Conservation (phyloP, 352 stramenopile genomes). For the Hyaloperonospora arabidopsidis region DNA sequence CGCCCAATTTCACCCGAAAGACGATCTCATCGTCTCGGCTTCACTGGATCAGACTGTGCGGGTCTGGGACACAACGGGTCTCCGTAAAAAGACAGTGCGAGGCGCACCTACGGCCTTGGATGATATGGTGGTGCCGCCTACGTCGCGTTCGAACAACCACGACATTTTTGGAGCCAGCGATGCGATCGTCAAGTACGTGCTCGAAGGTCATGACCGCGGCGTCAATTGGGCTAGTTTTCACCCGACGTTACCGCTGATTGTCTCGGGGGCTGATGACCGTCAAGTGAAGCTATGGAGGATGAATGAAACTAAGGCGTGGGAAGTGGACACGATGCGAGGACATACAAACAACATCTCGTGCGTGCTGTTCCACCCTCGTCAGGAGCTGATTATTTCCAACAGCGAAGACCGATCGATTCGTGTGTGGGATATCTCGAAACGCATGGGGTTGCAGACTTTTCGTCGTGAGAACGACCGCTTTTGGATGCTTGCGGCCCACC, state of each 20-base stretch:
- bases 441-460: slow-evolving; percentile 98
- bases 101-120: slow-evolving; percentile 79
- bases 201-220: slow-evolving; percentile 98
- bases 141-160: slow-evolving; percentile 60
- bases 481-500: slow-evolving; percentile 96
- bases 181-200: slow-evolving; percentile 99
- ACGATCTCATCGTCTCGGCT: slow-evolving; percentile 98
- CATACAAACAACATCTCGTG: slow-evolving; percentile 99
- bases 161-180: slow-evolving; percentile 99
- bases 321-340: slow-evolving; percentile 99
- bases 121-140: slow-evolving; percentile 42
- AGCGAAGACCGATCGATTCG: slow-evolving; percentile 98
- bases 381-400: slow-evolving; percentile 99
- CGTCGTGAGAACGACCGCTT: slow-evolving; percentile 98
- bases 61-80: slow-evolving; percentile 99
- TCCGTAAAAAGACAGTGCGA: slow-evolving; percentile 97
- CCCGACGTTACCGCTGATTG: slow-evolving; percentile 95
- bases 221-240: slow-evolving; percentile 99
- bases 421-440: slow-evolving; percentile 98
- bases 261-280: slow-evolving; percentile 97
- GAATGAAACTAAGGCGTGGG: slow-evolving; percentile 99
- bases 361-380: slow-evolving; percentile 98
- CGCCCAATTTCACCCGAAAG: slow-evolving; percentile 98
- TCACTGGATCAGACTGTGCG: slow-evolving; percentile 98
- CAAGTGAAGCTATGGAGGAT: slow-evolving; percentile 99